A percentile compares a stretch with the other conserved stretches of the same genome.
Evolutionary conservation across 148 eudicot species (phyloP).

Genomic region (Persicaria tinctoria): DNA sequence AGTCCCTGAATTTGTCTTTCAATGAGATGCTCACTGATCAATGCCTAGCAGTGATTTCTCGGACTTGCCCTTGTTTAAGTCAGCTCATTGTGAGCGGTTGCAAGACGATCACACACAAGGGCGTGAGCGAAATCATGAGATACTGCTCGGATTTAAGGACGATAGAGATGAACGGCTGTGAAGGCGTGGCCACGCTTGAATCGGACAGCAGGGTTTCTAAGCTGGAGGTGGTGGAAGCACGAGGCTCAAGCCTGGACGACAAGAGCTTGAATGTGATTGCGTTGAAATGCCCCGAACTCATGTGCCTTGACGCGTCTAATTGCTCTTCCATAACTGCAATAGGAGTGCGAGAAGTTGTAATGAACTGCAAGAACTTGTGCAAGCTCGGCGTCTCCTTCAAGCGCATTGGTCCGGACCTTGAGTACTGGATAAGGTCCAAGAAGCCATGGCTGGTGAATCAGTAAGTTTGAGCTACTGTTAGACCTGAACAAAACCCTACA

Average conservation of each 20-base stretch:
- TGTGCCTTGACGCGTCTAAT: background rate
- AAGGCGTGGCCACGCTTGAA: slow-evolving; percentile 30
- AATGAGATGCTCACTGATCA: slow-evolving; percentile 29
- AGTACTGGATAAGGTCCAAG: background rate
- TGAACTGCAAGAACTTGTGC: slow-evolving; percentile 1
- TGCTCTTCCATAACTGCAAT: background rate
- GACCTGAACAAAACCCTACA: too few relatives aligned
- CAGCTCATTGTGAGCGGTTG: slow-evolving; percentile 39
- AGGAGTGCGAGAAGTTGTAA: slow-evolving; percentile 1
- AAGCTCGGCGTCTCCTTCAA: slow-evolving; percentile 2
- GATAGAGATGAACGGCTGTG: slow-evolving; percentile 38
- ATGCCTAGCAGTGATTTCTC: slow-evolving; percentile 36
- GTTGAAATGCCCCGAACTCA: background rate
- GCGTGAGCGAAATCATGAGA: slow-evolving; percentile 36
- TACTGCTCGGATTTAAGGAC: slow-evolving; percentile 30
- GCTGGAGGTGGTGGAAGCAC: slow-evolving; percentile 35
- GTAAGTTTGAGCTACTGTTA: background rate
- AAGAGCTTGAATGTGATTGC: background rate
- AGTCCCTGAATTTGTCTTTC: slow-evolving; percentile 26
- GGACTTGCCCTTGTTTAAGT: slow-evolving; percentile 43
- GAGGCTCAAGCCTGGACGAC: slow-evolving; percentile 32
- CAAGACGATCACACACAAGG: slow-evolving; percentile 30
- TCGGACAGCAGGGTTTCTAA: slow-evolving; percentile 17
- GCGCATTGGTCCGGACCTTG: background rate
- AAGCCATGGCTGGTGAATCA: background rate